Evolutionary conservation across 2,329 filamentous ascomycete genomes (phyloP), one percentile per base, ranked within the genome.

Genomic region (Alternaria alternata): DNA sequence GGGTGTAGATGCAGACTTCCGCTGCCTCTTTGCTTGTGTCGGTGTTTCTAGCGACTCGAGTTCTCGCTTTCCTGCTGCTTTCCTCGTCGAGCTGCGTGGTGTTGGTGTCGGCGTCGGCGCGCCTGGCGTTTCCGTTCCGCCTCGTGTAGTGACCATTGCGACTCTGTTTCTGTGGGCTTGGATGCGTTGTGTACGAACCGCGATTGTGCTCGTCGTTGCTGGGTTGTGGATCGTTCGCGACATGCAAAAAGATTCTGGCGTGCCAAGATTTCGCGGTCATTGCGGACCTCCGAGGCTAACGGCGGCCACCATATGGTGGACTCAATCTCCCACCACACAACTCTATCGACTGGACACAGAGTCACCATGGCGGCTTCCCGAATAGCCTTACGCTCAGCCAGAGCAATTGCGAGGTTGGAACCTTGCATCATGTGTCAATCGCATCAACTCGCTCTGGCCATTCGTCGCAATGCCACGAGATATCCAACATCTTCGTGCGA

Each of bases 101-200:
- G 73, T 75, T 18, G 57, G 57, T 41, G 53, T 52, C 41, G 57
- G 57, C 9, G 64, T 57, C 34, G 57, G 53, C 9, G 64, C 69
- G 38, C 70, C 68, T 8, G 69, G 69, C 26, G 70, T 72, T 51
- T 69, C 69, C 39, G 70, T 72, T 12, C 73, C 76, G 60, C 72
- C 67, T 57, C 75, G 71, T 28, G 75, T 78, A 6, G 73, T 75
- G 52, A 78, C 76, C 76, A 78, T 78, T 39, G 63, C 64, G 61
- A 54, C 49, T 51, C 63, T 57, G 14, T 42, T 52, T 18, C n/a
- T 47, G 9, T 30, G 12, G 60, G 26, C 49, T 65, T 57, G 32
- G 47, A 46, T n/a, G 51, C 67, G 30, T 49, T n/a, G 22, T 38
- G 38, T 16, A 9, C 34, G 32, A 39, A 44, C 36, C 74, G 42